Evolutionary conservation across 2,329 filamentous ascomycete genomes (phyloP), one percentile per base, ranked within the genome.

Genomic region (Penicillium digitatum): DNA sequence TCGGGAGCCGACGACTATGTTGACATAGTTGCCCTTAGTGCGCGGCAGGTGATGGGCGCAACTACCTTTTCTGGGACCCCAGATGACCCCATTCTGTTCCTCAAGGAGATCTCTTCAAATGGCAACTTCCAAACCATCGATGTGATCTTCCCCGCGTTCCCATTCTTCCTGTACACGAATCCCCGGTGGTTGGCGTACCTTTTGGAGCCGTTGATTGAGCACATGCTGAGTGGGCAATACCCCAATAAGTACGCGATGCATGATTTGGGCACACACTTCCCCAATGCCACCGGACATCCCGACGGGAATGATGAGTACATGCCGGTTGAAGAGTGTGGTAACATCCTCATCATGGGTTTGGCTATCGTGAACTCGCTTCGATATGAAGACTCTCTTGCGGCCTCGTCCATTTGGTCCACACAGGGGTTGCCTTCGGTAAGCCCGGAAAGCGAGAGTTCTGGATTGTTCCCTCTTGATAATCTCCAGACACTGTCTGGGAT

Each of bases 91-190:
- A 80, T 93, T 39, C 72, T 94, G 22, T 94, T 94, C 73, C 75
- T 93, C 57, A 94, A 94, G 69, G 90, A 94, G 70, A 93, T 94
- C 53, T 90, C 88, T 1, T 91, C 87, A 2, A 88, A 93, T 64
- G 89, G 89, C 4, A 93, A 95, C 66, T 86, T 86, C 71, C 89
- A 94, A 69, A 94, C 89, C 0, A 87, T 94, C 11, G 89, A 93
- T 74, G 88, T 95, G 54, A 93, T 95, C 64, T 94, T 91, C 76
- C 90, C 89, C 0, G 82, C 89, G 0, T 92, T 90, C 72, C 89
- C 90, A 0, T 94, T 93, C 79, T 93, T 93, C 77, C 71, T 93
- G 20, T 94, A 93, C 68, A 91, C 89, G 18, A 91, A 92, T 63
- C 89, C 89, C 2, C 79, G 83, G 55, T 93, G 89, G 88, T 76